phyloP scores from a whole-genome alignment of 192 early-diverging fungal genomes.

The Umbelopsis vinacea region DNA sequence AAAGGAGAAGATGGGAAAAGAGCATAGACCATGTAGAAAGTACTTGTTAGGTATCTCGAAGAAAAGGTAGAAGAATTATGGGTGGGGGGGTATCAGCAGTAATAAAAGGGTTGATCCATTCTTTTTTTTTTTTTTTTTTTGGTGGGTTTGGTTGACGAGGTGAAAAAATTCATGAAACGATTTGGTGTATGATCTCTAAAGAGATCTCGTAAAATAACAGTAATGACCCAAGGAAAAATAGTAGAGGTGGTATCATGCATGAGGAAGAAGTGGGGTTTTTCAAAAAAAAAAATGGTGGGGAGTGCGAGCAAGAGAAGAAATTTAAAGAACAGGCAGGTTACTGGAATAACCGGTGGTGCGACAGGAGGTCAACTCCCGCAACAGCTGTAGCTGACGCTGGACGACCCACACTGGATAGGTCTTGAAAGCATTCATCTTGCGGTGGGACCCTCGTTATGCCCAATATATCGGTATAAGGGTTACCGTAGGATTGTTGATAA shows the following conservation, averaged over 20 bases:
- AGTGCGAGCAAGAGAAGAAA: no score
- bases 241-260: conserved; percentile 2
- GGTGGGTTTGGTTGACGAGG: no score
- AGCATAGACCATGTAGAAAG: neutral
- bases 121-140: neutral
- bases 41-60: neutral
- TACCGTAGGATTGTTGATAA: conserved; percentile 9
- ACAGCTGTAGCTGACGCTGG: conserved; percentile 12
- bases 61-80: neutral
- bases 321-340: neutral
- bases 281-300: neutral
- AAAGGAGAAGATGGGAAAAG: neutral
- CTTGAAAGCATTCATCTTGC: conserved; percentile 19
- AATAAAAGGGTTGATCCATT: neutral
- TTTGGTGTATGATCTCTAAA: neutral
- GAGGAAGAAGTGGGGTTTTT: neutral
- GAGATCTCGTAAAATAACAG: neutral
- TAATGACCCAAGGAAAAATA: neutral
- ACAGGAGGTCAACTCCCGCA: conserved; percentile 20
- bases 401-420: neutral
- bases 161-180: neutral
- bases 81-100: neutral
- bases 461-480: conserved; percentile 13
- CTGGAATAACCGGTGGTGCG: conserved; percentile 20
- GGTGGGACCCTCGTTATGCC: conserved; percentile 11